Evolutionary conservation across 306 rosid genomes (phyloP), one percentile per base, ranked within the genome.

Genomic region (Psophocarpus tetragonolobus): DNA sequence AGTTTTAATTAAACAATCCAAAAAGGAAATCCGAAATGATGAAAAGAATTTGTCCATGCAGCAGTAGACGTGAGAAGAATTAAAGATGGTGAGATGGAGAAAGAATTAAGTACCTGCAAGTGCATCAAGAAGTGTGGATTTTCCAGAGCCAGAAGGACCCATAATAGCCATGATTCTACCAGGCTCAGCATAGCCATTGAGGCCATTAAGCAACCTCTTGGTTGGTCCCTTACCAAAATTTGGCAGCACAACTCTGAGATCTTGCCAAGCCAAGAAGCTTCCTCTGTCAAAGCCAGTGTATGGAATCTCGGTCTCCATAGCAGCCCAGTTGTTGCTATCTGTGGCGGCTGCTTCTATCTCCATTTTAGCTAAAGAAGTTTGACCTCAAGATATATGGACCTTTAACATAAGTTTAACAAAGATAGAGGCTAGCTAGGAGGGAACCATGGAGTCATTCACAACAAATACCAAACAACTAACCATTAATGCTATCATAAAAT

Each of bases 81-180:
- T 58, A 47, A 66, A 32, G 3, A 3, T 38, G 6, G 21, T 20
- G 15, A 11, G 3, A 20, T 53, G 13, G 11, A 51, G 13, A 14
- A 13, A 14, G 30, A n/a, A n/a, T n/a, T 3, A 50, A 9, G 4
- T 62, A 86, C 89, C 89, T 87, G 97, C 97, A 26, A 92, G 85
- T 20, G 93, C 10, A 86, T 92, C 97, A 53, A 92, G 97, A 4
- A 92, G 88, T 8, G 97, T 92, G 8, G 97, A 92, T 84, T 92
- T 92, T 42, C 97, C 97, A 67, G 97, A 92, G 41, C 97, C 97
- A 73, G 97, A 92, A 60, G 97, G 97, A 50, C 97, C 97, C 97
- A 92, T 92, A 24, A 92, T 92, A 32, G 97, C 97, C 91, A 85
- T 89, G 86, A 92, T 88, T 71, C 87, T 82, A 62, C 97, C 97